phyloP scores from a whole-genome alignment of 108 stramenopile genomes.

The Mayamaea pseudoterrestris region DNA sequence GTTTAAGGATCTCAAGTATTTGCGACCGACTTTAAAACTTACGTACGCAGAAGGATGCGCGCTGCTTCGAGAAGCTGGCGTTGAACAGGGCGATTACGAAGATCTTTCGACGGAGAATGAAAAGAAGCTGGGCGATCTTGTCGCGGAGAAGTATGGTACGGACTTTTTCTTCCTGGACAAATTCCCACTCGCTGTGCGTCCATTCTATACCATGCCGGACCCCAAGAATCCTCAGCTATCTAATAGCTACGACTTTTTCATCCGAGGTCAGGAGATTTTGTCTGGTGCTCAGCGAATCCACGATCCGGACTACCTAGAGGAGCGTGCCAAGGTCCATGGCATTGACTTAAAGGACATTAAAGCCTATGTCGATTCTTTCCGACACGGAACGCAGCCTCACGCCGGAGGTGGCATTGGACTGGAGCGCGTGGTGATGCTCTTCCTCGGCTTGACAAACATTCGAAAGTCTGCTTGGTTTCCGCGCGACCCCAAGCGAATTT shows the following conservation, averaged over 20 bases:
- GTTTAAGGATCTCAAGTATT: constrained; percentile 90
- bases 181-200: constrained; percentile 92
- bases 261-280: constrained; percentile 98
- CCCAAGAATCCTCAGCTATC: constrained; percentile 86
- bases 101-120: constrained; percentile 96
- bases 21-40: constrained; percentile 83
- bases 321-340: constrained; percentile 81
- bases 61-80: constrained; percentile 72
- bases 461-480: constrained; percentile 96
- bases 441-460: constrained; percentile 93
- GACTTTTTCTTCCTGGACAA: constrained; percentile 99
- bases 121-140: constrained; percentile 93
- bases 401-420: constrained; percentile 98
- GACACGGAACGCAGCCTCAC: constrained; percentile 93
- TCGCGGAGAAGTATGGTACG: constrained; percentile 91
- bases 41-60: constrained; percentile 89
- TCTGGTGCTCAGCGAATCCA: constrained; percentile 99
- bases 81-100: constrained; percentile 84
- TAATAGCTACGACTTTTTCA: constrained; percentile 98
- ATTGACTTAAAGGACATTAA: constrained; percentile 83
- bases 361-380: constrained; percentile 93
- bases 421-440: constrained; percentile 99
- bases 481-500: constrained; percentile 91
- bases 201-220: constrained; percentile 99
- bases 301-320: constrained; percentile 85